Conservation (phyloP, 1,284 basidiomycete species). For the Coniferiporia sulphurascens region DNA sequence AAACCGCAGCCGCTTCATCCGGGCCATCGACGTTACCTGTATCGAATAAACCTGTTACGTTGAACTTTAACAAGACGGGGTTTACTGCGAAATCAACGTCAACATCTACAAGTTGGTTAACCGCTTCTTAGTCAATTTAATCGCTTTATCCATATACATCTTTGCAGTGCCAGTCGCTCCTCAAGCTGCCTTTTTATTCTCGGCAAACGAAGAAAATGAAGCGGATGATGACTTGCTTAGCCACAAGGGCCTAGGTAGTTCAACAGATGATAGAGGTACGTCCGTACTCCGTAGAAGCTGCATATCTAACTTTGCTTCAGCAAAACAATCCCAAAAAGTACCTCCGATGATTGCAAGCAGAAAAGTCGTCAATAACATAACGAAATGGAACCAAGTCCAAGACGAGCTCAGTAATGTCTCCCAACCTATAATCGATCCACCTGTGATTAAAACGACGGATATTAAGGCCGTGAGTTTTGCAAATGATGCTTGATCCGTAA, state of each 20-base stretch:
- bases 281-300: constrained; percentile 22
- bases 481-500: neutral
- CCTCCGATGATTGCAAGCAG: constrained; percentile 82
- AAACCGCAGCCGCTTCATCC: constrained; percentile 28
- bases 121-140: neutral
- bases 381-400: constrained; percentile 93
- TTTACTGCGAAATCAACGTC: neutral
- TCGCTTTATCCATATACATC: neutral
- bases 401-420: constrained; percentile 56
- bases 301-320: constrained; percentile 37
- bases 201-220: constrained; percentile 34
- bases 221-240: constrained; percentile 36
- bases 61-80: constrained; percentile 60
- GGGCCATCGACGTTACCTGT: constrained; percentile 63
- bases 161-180: constrained; percentile 20
- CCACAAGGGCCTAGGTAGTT: constrained; percentile 20
- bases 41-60: constrained; percentile 71
- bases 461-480: neutral
- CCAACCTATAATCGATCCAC: neutral
- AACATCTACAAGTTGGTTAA: neutral
- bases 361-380: constrained; percentile 88
- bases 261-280: constrained; percentile 54
- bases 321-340: constrained; percentile 63
- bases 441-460: neutral
- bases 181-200: constrained; percentile 37